Evolutionary conservation across 495 filamentous ascomycete species (phyloP).

Genomic region (Penicillium waksmanii): DNA sequence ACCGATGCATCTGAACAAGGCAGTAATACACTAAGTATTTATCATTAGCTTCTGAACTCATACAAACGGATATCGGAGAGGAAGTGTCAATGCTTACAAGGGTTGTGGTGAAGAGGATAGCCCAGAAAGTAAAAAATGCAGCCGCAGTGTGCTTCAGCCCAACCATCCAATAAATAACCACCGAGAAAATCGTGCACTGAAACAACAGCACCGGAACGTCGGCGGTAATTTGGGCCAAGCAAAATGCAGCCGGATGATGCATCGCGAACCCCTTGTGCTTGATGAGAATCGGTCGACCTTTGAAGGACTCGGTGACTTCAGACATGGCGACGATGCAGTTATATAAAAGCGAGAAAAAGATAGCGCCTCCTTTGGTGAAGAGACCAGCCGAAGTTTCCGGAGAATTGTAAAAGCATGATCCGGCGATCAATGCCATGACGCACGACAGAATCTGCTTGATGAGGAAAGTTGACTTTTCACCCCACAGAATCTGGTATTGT

Average conservation of each 20-base stretch:
- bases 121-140: constrained; percentile 56
- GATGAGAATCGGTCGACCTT: constrained; percentile 67
- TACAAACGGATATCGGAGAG: neutral
- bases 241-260: constrained; percentile 72
- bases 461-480: constrained; percentile 59
- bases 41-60: constrained; percentile 6
- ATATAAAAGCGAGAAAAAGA: constrained; percentile 75
- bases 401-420: constrained; percentile 44
- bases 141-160: constrained; percentile 49
- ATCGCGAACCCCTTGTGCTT: constrained; percentile 77
- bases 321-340: constrained; percentile 71
- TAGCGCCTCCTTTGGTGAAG: constrained; percentile 54
- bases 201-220: constrained; percentile 68
- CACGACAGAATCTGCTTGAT: constrained; percentile 56
- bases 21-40: constrained; percentile 41
- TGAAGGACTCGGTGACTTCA: constrained; percentile 71
- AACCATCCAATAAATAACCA: constrained; percentile 77
- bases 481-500: constrained; percentile 61
- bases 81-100: constrained; percentile 19
- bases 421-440: constrained; percentile 41
- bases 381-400: constrained; percentile 43
- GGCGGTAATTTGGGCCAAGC: constrained; percentile 67
- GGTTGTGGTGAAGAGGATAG: constrained; percentile 43
- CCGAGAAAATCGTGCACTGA: constrained; percentile 64
- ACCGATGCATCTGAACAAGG: constrained; percentile 53